Evolutionary conservation across 345 rosid genomes (phyloP).

Genomic region (Streptanthus diversifolius): DNA sequence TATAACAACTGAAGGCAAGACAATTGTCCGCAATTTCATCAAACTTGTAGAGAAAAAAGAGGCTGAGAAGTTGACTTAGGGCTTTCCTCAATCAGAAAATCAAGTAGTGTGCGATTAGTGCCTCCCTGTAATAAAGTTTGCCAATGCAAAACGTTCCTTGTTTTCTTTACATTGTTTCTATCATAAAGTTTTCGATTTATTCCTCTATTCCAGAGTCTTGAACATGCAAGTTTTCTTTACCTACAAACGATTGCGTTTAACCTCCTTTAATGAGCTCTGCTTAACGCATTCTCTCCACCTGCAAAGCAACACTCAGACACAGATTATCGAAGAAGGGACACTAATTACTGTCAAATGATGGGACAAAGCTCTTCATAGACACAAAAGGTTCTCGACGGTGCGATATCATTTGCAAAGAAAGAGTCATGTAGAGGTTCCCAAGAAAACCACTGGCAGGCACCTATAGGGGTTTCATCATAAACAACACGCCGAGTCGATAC

Average conservation of each 20-base stretch:
- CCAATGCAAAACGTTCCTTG: conserved; percentile 6
- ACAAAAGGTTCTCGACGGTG: conserved; percentile 79
- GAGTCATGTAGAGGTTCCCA: conserved; percentile 43
- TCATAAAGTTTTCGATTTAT: neutral
- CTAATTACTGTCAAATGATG: neutral
- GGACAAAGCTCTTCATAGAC: conserved; percentile 68
- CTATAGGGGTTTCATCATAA: conserved; percentile 31
- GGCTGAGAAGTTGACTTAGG: conserved; percentile 46
- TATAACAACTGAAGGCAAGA: conserved; percentile 74
- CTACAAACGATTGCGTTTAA: conserved; percentile 87
- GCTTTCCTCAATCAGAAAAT: neutral
- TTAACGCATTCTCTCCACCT: conserved; percentile 74
- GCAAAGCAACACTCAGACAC: conserved; percentile 16
- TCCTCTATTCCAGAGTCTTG: neutral
- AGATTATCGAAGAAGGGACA: neutral
- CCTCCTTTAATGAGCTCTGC: conserved; percentile 87
- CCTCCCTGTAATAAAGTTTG: conserved; percentile 3
- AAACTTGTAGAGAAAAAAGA: conserved; percentile 52
- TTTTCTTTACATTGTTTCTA: neutral
- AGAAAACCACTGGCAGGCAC: conserved; percentile 82
- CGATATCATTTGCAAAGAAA: conserved; percentile 49
- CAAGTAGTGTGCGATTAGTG: neutral
- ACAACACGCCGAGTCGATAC: conserved; percentile 4
- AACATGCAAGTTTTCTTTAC: conserved; percentile 39
- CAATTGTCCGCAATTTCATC: conserved; percentile 70